These are phyloP conservation scores for Zymoseptoria tritici DNA, from an alignment of 2,329 filamentous ascomycete species.

Conservation along the genomic window DNA sequence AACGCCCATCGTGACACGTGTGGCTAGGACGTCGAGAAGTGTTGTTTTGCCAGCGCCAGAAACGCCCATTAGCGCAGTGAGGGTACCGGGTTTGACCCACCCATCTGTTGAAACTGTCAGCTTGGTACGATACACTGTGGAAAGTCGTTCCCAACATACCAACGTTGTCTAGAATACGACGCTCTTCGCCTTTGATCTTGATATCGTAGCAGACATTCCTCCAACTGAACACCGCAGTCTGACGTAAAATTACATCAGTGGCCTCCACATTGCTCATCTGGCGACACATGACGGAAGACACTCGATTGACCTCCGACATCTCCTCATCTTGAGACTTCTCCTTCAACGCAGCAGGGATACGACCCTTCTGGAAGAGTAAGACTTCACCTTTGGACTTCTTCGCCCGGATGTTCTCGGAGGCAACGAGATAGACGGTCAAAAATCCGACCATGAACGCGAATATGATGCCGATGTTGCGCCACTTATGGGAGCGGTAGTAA, in stretches of 20 bases:
- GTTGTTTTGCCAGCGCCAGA: constrained; percentile 94
- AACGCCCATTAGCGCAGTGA: constrained; percentile 86
- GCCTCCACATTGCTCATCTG: constrained; percentile 32
- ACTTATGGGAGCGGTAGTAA: constrained; percentile 36
- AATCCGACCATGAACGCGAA: constrained; percentile 39
- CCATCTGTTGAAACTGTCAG: constrained; percentile 45
- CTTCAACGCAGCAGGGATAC: constrained; percentile 46
- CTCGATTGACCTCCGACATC: constrained; percentile 5
- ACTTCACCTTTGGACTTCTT: constrained; percentile 48
- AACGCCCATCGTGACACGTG: constrained; percentile 80
- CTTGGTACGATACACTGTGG: not conserved
- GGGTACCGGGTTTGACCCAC: constrained; percentile 86
- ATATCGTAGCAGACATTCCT: constrained; percentile 70
- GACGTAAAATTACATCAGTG: constrained; percentile 47
- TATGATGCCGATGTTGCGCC: constrained; percentile 43
- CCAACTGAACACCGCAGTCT: constrained; percentile 81
- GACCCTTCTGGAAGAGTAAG: constrained; percentile 42
- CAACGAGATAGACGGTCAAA: constrained; percentile 36
- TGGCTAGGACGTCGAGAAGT: constrained; percentile 76
- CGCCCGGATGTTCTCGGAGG: constrained; percentile 40
- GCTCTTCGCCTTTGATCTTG: constrained; percentile 68
- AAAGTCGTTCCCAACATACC: constrained; percentile 25
- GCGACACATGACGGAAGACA: constrained; percentile 17
- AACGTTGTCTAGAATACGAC: constrained; percentile 74
- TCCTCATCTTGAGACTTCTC: constrained; percentile 36